A percentile compares a stretch with the other conserved stretches of the same genome.
These are phyloP conservation scores for Naganishia kalamii DNA, from an alignment of 768 basidiomycete genomes.

Conservation along the genomic window DNA sequence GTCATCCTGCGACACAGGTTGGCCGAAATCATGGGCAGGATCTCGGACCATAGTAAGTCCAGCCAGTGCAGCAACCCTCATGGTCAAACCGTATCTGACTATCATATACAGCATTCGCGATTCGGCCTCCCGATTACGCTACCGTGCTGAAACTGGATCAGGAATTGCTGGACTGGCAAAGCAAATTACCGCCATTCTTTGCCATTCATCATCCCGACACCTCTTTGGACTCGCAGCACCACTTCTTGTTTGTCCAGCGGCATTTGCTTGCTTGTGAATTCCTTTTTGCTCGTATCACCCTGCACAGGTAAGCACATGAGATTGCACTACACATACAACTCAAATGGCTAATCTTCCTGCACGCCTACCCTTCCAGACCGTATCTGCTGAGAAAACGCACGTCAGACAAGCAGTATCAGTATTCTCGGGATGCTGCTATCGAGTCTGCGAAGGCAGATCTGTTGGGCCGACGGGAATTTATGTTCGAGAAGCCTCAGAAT, in stretches of 20 bases:
- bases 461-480: constrained; percentile 43
- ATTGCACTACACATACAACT: too few relatives aligned
- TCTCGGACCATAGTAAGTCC: constrained; percentile 43
- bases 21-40: constrained; percentile 46
- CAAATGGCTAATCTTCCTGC: too few relatives aligned
- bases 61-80: not conserved
- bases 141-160: constrained; percentile 46
- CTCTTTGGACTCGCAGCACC: constrained; percentile 40
- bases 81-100: not conserved
- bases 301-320: constrained; percentile 44
- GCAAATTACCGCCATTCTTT: constrained; percentile 38
- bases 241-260: constrained; percentile 46
- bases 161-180: constrained; percentile 44
- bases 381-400: constrained; percentile 45
- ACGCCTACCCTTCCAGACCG: constrained; percentile 34
- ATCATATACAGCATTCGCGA: constrained; percentile 37
- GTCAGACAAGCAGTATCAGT: constrained; percentile 40
- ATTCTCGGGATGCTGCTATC: constrained; percentile 46
- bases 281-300: constrained; percentile 45
- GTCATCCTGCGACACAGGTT: constrained; percentile 46
- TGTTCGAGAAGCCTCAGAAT: constrained; percentile 46
- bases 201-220: constrained; percentile 42
- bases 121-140: constrained; percentile 46
- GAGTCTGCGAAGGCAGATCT: constrained; percentile 48
- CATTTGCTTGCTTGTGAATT: constrained; percentile 47